Evolutionary conservation across 495 filamentous ascomycete genomes (phyloP), one percentile per base, ranked within the genome.

Genomic region (Talaromyces proteolyticus): DNA sequence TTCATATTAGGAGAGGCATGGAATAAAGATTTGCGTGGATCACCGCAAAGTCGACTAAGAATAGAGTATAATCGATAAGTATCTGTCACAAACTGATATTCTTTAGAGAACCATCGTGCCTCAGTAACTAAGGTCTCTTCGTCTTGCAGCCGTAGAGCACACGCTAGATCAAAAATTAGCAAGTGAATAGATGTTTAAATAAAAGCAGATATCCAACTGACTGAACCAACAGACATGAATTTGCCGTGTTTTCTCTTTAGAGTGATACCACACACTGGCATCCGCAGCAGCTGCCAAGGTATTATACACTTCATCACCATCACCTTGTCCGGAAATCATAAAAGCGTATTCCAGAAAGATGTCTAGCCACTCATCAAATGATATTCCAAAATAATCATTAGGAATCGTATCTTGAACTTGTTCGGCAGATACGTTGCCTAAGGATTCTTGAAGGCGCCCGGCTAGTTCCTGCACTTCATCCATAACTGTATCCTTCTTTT

Each of bases 311-410:
- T 86, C 84, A 20, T 80, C 73, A 7, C 66, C 55, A 23, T 84
- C 70, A 16, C 69, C 72, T 37, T 67, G 65, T 39, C 80, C 77
- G 17, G 91, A 85, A 2, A 89, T 77, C 14, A 78, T 67, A 29
- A 96, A 73, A 10, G 89, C 86, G 60, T 93, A 94, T 57, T 91
- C 81, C 40, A 91, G 77, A 61, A 97, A 94, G n/a, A 95, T 77
- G 49, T 94, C 86, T 3, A 95, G 78, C 93, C 93, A 98, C 22
- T 79, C 73, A 43, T 81, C 73, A 57, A 96, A 95, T 0, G 79
- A 57, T 39, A 97, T 87, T 5, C 85, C 87, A 50, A 87, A 81
- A 61, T 93, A 95, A 12, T 81, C 77, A 39, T 71, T 72, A 26
- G 80, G 86, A 42, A 80, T 74, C 18, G 57, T 60, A 16, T 54